A percentile compares a stretch with the other conserved stretches of the same genome.
phyloP scores from a whole-genome alignment of 202 grass and related monocot genomes.

The Cymbopogon flexuosus region DNA sequence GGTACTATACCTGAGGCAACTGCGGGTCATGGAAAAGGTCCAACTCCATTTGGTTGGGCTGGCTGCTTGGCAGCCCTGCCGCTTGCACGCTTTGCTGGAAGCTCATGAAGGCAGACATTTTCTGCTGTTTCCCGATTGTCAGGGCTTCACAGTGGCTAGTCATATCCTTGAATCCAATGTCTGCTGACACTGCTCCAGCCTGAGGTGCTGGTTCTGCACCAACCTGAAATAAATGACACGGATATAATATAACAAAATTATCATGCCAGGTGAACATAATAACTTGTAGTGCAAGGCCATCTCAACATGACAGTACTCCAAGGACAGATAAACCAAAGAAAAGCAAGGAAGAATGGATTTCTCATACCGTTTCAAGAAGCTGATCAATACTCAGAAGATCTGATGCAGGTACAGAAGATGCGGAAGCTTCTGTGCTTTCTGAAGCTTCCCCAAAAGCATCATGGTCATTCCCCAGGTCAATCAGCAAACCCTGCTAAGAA shows the following conservation, averaged over 20 bases:
- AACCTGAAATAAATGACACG: slow-evolving; percentile 36
- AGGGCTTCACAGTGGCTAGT: slow-evolving; percentile 85
- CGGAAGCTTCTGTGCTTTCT: slow-evolving; percentile 45
- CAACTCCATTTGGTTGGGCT: slow-evolving; percentile 27
- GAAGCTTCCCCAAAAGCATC: slow-evolving; percentile 77
- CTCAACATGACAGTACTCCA: slow-evolving; percentile 22
- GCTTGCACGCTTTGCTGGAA: slow-evolving; percentile 43
- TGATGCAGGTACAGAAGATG: slow-evolving; percentile 35
- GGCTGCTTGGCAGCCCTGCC: background rate
- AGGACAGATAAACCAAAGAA: background rate
- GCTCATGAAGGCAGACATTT: slow-evolving; percentile 76
- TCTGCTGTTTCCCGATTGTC: slow-evolving; percentile 71
- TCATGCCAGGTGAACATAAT: background rate
- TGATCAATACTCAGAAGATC: slow-evolving; percentile 83
- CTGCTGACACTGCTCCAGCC: slow-evolving; percentile 44
- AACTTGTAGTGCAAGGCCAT: slow-evolving; percentile 17
- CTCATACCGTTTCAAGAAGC: slow-evolving; percentile 79
- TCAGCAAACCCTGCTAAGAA: slow-evolving; percentile 48
- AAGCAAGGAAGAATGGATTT: background rate
- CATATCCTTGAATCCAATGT: slow-evolving; percentile 83
- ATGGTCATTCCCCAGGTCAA: slow-evolving; percentile 52
- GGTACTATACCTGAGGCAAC: slow-evolving; percentile 37
- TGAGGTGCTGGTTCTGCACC: slow-evolving; percentile 55
- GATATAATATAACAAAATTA: background rate
- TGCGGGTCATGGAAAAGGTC: slow-evolving; percentile 25